Evolutionary conservation across 139 green algal genomes (phyloP), one percentile per base, ranked within the genome.

Genomic region (Chlorella sp.): DNA sequence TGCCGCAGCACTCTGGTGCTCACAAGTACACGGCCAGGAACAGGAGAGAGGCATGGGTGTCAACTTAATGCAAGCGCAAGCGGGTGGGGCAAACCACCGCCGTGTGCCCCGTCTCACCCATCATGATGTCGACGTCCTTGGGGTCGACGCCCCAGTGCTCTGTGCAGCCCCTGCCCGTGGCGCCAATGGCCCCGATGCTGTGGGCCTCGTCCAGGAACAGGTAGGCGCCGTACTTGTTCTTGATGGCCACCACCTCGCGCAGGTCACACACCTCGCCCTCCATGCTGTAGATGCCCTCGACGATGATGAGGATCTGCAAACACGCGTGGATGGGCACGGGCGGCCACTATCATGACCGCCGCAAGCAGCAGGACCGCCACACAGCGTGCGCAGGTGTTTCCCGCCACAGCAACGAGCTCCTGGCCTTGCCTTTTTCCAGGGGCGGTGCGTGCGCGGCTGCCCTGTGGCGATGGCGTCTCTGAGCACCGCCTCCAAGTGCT

Each of bases 161-260:
- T 67, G 87, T 96, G 14, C 91, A 83, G 62, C 95, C 95, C 3
- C 85, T 73, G 10, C 93, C 93, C 14, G 81, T 86, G 4, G 69
- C 22, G 14, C 96, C 96, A 72, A 99, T 79, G 1, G 94, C 95
- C 23, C 96, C 96, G 26, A 99, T 97, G 81, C 78, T 92, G 87
- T 99, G 96, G n/a, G 96, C 96, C 86, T 99, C 96, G 67, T 99
- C 96, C n/a, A 99, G 80, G 81, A 94, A 99, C 23, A 99, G 68
- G 82, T 99, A 99, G 0, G 91, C 92, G 73, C 77, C 83, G 84
- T 98, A 97, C 83, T 91, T 91, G 78, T 97, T 97, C 75, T 93
- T 94, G 20, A 99, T 72, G 1, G 34, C 85, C 31, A 99, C 91
- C 30, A 98, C 92, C 33, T 92, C 84, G n/a, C 75, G 73, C 67